phyloP scores from a whole-genome alignment of 1,284 basidiomycete genomes.

The Takashimella tepidaria region DNA sequence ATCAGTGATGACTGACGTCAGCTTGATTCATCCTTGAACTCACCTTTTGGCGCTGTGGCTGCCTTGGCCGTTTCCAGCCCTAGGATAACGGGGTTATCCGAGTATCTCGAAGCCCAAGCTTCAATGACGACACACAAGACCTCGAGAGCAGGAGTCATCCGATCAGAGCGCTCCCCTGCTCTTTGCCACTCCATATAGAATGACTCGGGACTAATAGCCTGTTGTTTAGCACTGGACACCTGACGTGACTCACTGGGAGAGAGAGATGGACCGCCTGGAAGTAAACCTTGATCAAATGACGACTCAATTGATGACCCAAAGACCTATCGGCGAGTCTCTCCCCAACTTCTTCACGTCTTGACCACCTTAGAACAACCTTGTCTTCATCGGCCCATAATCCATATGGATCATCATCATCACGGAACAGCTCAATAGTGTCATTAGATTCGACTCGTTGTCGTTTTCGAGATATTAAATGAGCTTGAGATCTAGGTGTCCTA shows the following conservation, averaged over 20 bases:
- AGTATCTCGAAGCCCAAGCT: constrained; percentile 40
- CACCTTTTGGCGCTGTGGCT: neutral
- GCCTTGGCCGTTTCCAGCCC: constrained; percentile 18
- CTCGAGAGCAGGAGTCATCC: constrained; percentile 32
- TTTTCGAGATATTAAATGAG: constrained; percentile 3
- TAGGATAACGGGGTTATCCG: constrained; percentile 34
- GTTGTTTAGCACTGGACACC: neutral
- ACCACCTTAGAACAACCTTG: constrained; percentile 16
- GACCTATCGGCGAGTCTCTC: constrained; percentile 31
- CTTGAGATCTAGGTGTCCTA: too few species aligned
- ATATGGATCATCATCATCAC: constrained; percentile 18
- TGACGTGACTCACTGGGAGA: constrained; percentile 25
- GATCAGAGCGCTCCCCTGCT: constrained; percentile 31
- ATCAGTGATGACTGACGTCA: neutral
- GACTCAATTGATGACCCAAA: constrained; percentile 27
- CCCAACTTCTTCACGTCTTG: constrained; percentile 22
- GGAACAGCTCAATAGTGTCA: constrained; percentile 6
- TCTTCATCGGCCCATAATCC: constrained; percentile 14
- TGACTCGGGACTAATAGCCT: constrained; percentile 32
- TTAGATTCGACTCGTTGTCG: constrained; percentile 6
- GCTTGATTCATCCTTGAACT: neutral
- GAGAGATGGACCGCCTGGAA: constrained; percentile 35
- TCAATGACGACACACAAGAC: constrained; percentile 36
- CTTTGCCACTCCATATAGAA: constrained; percentile 36
- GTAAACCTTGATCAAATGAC: constrained; percentile 31